Evolutionary conservation across 2,329 filamentous ascomycete genomes (phyloP).

Genomic region (Tolypocladium ovalisporum): DNA sequence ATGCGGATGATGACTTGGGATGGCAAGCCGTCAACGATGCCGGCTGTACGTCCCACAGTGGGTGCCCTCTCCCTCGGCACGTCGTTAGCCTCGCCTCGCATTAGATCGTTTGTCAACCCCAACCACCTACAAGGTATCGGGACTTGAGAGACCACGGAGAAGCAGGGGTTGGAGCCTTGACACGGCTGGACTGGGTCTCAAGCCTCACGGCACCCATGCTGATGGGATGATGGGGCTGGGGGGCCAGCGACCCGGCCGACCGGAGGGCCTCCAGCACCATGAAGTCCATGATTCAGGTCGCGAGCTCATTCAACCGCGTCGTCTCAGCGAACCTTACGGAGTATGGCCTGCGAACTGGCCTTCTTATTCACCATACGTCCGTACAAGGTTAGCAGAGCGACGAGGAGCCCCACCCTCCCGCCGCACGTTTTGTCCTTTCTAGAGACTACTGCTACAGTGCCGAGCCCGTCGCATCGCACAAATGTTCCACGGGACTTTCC

Average conservation of each 20-base stretch:
- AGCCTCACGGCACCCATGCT: background rate
- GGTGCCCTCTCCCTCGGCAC: background rate
- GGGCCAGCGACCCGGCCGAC: background rate
- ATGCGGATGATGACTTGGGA: background rate
- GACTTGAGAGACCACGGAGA: background rate
- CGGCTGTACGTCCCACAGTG: background rate
- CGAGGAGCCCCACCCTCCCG: background rate
- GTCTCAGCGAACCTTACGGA: background rate
- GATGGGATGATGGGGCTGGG: background rate
- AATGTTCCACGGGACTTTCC: background rate
- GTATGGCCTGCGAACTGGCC: background rate
- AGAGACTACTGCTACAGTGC: background rate
- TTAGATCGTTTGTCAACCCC: background rate
- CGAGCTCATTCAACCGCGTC: background rate
- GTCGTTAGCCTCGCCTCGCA: background rate
- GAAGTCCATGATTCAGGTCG: background rate
- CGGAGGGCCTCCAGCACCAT: background rate
- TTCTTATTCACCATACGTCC: background rate
- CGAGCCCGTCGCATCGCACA: background rate
- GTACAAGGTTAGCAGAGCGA: too few relatives aligned
- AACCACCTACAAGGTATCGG: background rate
- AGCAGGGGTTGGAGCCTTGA: background rate
- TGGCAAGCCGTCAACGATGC: background rate
- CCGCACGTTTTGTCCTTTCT: background rate
- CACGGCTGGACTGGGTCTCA: background rate